Percentiles rank a stretch among this genome's conserved stretches.
phyloP scores from a whole-genome alignment of 2,329 filamentous ascomycete species.

The Diaporthe eres region DNA sequence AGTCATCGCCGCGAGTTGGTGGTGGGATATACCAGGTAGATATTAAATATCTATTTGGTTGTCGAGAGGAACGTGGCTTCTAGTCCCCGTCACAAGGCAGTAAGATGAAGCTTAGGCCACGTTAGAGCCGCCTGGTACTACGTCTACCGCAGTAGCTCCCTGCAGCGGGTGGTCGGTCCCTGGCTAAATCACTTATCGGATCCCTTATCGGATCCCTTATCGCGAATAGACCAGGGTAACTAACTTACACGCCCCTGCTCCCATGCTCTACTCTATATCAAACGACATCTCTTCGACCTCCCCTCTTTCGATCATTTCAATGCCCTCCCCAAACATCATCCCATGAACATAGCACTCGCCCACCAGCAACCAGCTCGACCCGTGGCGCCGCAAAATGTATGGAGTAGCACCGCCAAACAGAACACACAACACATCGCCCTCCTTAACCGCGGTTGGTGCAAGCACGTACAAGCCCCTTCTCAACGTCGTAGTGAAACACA shows the following conservation, averaged over 20 bases:
- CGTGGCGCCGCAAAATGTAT: neutral
- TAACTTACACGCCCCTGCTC: no score
- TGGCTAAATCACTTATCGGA: neutral
- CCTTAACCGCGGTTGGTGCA: neutral
- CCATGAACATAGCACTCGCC: neutral
- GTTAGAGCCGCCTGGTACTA: neutral
- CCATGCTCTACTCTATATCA: neutral
- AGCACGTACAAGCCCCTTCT: neutral
- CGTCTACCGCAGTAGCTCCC: neutral
- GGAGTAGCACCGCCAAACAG: neutral
- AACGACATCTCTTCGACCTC: neutral
- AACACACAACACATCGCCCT: neutral
- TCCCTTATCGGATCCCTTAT: slow-evolving; percentile 13
- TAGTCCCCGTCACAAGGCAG: neutral
- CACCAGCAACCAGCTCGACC: neutral
- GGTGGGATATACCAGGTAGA: neutral
- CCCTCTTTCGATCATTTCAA: neutral
- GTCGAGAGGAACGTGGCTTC: slow-evolving; percentile 13
- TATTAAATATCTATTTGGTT: neutral
- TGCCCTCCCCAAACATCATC: neutral
- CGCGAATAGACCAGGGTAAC: neutral
- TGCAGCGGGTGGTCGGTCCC: neutral
- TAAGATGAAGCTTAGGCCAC: slow-evolving; percentile 31
- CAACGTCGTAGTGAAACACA: neutral
- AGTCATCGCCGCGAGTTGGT: neutral